Conservation (phyloP, 1,284 basidiomycete genomes). For the Xerocomus cyaneibrunnescens region DNA sequence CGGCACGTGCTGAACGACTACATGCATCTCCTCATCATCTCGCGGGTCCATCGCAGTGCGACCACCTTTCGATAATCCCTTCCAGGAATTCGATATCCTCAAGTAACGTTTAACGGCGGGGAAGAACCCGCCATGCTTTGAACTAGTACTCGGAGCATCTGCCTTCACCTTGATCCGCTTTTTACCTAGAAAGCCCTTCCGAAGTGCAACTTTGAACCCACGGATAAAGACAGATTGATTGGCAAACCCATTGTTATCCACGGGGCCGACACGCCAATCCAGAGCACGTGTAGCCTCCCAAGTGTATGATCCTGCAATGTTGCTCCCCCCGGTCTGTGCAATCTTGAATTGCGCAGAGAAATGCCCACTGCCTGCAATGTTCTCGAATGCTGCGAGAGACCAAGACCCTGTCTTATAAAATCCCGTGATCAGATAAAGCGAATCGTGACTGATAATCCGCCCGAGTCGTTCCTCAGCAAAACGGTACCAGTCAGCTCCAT, state of each 20-base stretch:
- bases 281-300: slow-evolving; percentile 13
- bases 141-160: neutral
- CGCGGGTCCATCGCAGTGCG: no score
- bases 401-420: neutral
- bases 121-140: no score
- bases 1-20: neutral
- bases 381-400: neutral
- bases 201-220: slow-evolving; percentile 17
- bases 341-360: neutral
- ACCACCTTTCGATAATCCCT: no score
- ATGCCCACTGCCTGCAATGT: neutral
- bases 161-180: slow-evolving; percentile 4
- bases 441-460: slow-evolving; percentile 8
- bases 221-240: slow-evolving; percentile 18
- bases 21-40: neutral
- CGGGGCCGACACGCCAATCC: slow-evolving; percentile 14
- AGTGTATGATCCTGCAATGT: neutral
- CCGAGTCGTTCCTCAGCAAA: neutral
- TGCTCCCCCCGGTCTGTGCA: neutral
- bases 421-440: neutral
- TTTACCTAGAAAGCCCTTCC: neutral
- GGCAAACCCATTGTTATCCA: neutral
- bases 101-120: no score
- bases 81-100: no score
- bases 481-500: neutral